These are phyloP conservation scores for Mediolabrus comicus DNA, from an alignment of 108 stramenopile genomes.

Conservation along the genomic window DNA sequence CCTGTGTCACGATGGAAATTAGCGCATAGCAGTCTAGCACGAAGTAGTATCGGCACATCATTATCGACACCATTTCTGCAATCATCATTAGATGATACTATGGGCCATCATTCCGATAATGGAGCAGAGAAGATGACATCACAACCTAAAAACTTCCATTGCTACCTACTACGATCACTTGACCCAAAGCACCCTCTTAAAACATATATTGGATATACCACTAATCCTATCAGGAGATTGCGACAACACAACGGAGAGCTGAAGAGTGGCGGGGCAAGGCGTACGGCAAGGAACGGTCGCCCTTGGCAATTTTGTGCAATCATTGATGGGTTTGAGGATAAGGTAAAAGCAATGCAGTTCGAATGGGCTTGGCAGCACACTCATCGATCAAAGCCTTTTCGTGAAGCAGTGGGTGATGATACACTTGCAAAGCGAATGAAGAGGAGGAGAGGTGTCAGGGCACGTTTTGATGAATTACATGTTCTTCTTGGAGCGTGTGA, in stretches of 20 bases:
- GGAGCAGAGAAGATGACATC: neutral
- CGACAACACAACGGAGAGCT: constrained; percentile 66
- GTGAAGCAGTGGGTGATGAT: constrained; percentile 45
- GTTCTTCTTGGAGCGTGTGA: constrained; percentile 40
- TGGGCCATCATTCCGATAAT: neutral
- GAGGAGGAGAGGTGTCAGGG: constrained; percentile 43
- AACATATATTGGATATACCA: constrained; percentile 66
- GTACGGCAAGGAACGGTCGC: constrained; percentile 52
- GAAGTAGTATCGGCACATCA: neutral
- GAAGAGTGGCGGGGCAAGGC: constrained; percentile 51
- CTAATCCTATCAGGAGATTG: constrained; percentile 47
- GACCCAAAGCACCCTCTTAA: constrained; percentile 50
- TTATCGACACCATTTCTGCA: neutral
- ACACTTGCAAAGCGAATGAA: constrained; percentile 36
- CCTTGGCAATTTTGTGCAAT: constrained; percentile 58
- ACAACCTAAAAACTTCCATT: constrained; percentile 42
- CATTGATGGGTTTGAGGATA: constrained; percentile 52
- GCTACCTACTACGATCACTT: constrained; percentile 53
- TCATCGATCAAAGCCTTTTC: constrained; percentile 38
- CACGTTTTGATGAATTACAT: constrained; percentile 42
- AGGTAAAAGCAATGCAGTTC: constrained; percentile 58
- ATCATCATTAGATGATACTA: neutral
- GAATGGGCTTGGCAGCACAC: constrained; percentile 75
- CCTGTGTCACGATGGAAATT: neutral
- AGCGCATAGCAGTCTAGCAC: neutral